Conservation (phyloP, 2,329 filamentous ascomycete species). For the Exophiala mesophila region DNA sequence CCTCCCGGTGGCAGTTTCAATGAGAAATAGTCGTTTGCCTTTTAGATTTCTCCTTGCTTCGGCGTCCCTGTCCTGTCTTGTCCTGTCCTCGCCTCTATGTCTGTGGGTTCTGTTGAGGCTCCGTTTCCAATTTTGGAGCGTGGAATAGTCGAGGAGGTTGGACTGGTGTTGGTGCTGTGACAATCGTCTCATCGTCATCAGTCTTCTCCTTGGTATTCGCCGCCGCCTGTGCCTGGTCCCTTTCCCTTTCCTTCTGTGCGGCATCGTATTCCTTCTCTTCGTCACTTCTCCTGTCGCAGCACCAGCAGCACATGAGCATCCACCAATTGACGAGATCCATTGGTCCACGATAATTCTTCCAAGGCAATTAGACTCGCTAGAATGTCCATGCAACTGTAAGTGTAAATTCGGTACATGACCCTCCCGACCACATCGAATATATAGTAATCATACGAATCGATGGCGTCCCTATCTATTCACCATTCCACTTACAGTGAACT, state of each 20-base stretch:
- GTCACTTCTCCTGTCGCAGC: conserved; percentile 8
- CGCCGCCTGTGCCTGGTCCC: too few relatives aligned
- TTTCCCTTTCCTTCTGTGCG: background rate
- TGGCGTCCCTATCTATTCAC: too few relatives aligned
- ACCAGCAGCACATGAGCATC: conserved; percentile 17
- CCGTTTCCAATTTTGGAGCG: conserved; percentile 5
- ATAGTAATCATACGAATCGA: too few relatives aligned
- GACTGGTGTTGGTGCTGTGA: background rate
- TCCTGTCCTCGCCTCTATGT: too few relatives aligned
- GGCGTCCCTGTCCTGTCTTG: too few relatives aligned
- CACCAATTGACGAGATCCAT: conserved; percentile 14
- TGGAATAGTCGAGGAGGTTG: conserved; percentile 6
- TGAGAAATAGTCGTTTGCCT: conserved; percentile 5
- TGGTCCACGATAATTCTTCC: background rate
- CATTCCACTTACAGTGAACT: too few relatives aligned
- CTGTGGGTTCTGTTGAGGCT: too few relatives aligned
- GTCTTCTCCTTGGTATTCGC: conserved; percentile 4
- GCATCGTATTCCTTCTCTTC: conserved; percentile 11
- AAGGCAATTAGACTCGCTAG: too few relatives aligned
- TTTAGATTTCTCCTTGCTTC: background rate
- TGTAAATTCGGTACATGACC: too few relatives aligned
- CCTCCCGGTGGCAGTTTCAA: conserved; percentile 11
- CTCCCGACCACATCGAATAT: background rate
- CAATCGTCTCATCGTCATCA: background rate
- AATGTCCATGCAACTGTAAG: too few relatives aligned